Evolutionary conservation across 2,329 filamentous ascomycete genomes (phyloP), one percentile per base, ranked within the genome.

Genomic region (Hypocrella siamensis): DNA sequence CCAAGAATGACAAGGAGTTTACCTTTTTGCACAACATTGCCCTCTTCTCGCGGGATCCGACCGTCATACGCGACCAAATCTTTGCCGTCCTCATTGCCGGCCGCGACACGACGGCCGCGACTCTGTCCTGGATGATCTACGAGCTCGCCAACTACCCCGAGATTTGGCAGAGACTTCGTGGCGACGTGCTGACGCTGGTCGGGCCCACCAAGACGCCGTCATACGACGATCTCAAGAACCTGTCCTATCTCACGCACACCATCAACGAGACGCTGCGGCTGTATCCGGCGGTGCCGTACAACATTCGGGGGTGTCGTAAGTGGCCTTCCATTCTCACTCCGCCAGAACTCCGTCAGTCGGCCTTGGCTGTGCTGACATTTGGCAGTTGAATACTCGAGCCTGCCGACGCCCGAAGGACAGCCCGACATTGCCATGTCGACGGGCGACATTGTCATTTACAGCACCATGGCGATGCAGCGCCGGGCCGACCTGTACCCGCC

Each of bases 11-110:
- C 48, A 59, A 67, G 38, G 70, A 67, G 24, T 88, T 90, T 53
- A 92, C 80, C 1, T 93, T 94, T 58, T 67, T 93, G 15, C 80
- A 93, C 54, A 80, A 84, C 24, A 69, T 94, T 4, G 83, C 84
- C 28, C 66, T 67, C 19, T 85, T 83, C 57, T 93, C 85, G 0
- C 73, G 79, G 19, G 70, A 79, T 48, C 63, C 65, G 36, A 68
- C 65, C 32, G 70, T 85, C 3, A 67, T 94, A 12, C 81, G 84
- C 19, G 85, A 93, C 54, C 85, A 94, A 54, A 65, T 93, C 30
- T 70, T 90, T 17, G 77, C 79, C 24, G 70, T 93, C 5, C 67
- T 94, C 3, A 67, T 94, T 10, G 86, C 86, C 1, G 85, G 84
- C 6, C 70, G 81, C 18, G 86, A 94, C 52, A 93, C 85, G 6